Conservation (phyloP, 129 eudicot genomes). For the Flaveria ramosissima region DNA sequence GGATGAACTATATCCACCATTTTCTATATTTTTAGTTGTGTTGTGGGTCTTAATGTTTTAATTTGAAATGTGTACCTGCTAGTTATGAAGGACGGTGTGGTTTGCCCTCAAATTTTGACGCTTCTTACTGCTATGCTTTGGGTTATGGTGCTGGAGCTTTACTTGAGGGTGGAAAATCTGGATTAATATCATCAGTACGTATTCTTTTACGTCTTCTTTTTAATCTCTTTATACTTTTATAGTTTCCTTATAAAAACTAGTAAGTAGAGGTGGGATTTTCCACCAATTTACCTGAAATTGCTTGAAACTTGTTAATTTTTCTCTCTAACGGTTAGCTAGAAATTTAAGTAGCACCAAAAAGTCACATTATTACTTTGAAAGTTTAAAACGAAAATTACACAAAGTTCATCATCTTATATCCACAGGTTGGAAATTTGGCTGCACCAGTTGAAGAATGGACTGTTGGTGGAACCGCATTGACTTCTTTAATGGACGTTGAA, state of each 20-base stretch:
- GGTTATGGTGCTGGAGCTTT: slow-evolving; percentile 97
- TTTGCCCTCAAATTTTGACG: slow-evolving; percentile 89
- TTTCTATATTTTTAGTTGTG: too few species aligned
- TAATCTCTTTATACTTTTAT: not conserved
- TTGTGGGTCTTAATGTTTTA: not conserved
- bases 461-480: slow-evolving; percentile 95
- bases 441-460: slow-evolving; percentile 98
- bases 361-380: not conserved
- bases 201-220: not conserved
- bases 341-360: not conserved
- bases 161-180: slow-evolving; percentile 86
- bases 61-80: not conserved
- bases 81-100: slow-evolving; percentile 98
- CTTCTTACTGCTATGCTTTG: slow-evolving; percentile 93
- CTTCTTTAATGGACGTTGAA: slow-evolving; percentile 92
- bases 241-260: not conserved
- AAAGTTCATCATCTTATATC: not conserved
- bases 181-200: slow-evolving; percentile 87
- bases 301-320: not conserved
- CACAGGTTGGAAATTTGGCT: slow-evolving; percentile 91
- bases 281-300: not conserved
- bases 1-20: not conserved
- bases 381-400: not conserved
- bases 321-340: not conserved
- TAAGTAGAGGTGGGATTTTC: not conserved